phyloP scores from a whole-genome alignment of 2,329 filamentous ascomycete genomes.

The Tolypocladium cylindrosporum region DNA sequence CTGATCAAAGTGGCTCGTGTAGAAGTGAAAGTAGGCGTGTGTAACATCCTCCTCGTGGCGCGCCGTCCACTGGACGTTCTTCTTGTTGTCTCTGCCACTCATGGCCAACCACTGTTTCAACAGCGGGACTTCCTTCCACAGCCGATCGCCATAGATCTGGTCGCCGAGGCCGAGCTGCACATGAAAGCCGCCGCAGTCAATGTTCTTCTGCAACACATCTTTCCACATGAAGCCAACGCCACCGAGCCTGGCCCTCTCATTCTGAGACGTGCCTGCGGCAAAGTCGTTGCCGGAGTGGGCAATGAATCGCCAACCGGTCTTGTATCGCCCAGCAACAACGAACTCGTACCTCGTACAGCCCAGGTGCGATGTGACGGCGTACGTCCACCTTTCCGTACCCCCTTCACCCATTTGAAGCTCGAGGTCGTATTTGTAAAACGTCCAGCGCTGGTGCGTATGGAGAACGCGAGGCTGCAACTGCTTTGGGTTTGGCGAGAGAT shows the following conservation, averaged over 20 bases:
- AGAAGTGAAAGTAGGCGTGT: slow-evolving; percentile 98
- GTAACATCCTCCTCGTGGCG: slow-evolving; percentile 91
- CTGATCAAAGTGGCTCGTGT: slow-evolving; percentile 96
- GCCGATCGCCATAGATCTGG: slow-evolving; percentile 87
- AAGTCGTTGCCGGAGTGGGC: slow-evolving; percentile 97
- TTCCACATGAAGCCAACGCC: slow-evolving; percentile 98
- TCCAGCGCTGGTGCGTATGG: slow-evolving; percentile 84
- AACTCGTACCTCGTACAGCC: slow-evolving; percentile 99
- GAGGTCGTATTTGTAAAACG: slow-evolving; percentile 90
- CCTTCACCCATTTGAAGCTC: slow-evolving; percentile 83
- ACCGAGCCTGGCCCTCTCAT: slow-evolving; percentile 75
- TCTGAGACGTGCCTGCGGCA: slow-evolving; percentile 73
- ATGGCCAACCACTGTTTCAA: slow-evolving; percentile 93
- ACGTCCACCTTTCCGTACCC: slow-evolving; percentile 82
- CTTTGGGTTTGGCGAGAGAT: slow-evolving; percentile 84
- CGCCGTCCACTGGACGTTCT: slow-evolving; percentile 84
- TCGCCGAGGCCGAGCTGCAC: slow-evolving; percentile 85
- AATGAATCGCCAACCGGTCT: slow-evolving; percentile 92
- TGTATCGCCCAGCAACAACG: slow-evolving; percentile 78
- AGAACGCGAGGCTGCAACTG: slow-evolving; percentile 78
- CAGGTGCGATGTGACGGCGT: slow-evolving; percentile 91
- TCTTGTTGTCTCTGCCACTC: slow-evolving; percentile 86
- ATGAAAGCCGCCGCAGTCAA: slow-evolving; percentile 93
- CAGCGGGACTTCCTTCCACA: slow-evolving; percentile 93
- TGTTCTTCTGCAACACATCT: slow-evolving; percentile 93